These are phyloP conservation scores for Oxalis stricta DNA, from an alignment of 441 rosid species.

Conservation along the genomic window DNA sequence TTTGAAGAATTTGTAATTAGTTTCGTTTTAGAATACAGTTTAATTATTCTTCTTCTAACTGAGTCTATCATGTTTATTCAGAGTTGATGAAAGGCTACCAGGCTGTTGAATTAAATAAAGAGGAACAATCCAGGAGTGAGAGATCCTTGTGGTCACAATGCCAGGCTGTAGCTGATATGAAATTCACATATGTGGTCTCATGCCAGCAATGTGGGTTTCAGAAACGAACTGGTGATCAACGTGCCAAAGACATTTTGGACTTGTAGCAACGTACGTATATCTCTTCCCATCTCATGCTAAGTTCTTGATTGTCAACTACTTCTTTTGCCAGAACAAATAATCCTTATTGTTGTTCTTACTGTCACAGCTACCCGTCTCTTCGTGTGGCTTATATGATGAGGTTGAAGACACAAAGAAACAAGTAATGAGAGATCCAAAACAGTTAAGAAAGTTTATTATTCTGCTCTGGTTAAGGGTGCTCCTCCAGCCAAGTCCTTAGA, in stretches of 20 bases:
- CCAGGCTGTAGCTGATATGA: slow-evolving; percentile 59
- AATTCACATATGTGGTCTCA: slow-evolving; percentile 50
- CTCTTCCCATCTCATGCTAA: background rate
- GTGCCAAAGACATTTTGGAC: slow-evolving; percentile 50
- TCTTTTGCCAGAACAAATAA: slow-evolving; percentile 1
- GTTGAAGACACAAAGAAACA: slow-evolving; percentile 50
- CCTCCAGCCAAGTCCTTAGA: slow-evolving; percentile 42
- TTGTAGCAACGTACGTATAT: slow-evolving; percentile 49
- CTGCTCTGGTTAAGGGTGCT: slow-evolving; percentile 59
- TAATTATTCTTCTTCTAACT: slow-evolving; percentile 1
- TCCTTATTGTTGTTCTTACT: background rate
- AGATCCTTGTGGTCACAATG: slow-evolving; percentile 64
- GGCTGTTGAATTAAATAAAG: slow-evolving; percentile 53
- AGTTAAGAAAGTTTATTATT: slow-evolving; percentile 35
- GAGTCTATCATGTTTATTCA: slow-evolving; percentile 4
- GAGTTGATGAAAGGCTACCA: slow-evolving; percentile 56
- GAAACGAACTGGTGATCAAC: slow-evolving; percentile 49
- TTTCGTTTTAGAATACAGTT: background rate
- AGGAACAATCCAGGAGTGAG: slow-evolving; percentile 46
- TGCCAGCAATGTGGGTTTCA: slow-evolving; percentile 58
- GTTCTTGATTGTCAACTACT: slow-evolving; percentile 1
- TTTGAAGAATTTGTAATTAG: background rate
- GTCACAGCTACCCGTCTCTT: slow-evolving; percentile 48
- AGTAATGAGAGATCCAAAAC: slow-evolving; percentile 26
- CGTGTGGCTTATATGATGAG: slow-evolving; percentile 70